Evolutionary conservation across 768 basidiomycete species (phyloP), one percentile per base, ranked within the genome.

Genomic region (Glaciozyma martinii): DNA sequence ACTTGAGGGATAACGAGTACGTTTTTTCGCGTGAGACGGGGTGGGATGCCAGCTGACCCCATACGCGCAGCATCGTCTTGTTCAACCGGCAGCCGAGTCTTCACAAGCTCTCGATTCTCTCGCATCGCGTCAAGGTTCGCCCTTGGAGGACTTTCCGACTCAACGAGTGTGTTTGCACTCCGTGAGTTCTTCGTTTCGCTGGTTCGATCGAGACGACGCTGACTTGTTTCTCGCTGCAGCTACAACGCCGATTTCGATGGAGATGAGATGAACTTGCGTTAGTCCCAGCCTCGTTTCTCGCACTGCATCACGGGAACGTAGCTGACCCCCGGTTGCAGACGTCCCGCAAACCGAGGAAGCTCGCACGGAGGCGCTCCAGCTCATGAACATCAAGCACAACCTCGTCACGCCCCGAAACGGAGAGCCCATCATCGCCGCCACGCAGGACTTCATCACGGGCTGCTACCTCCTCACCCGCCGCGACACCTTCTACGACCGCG

Each of bases 221-320:
- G 16, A 13, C 40, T 57, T 13, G 16, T 37, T 19, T 13, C 6
- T 15, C 37, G 42, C 12, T 1, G 0, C 59, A 65, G 61, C 8
- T 98, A 97, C 78, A 97, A 97, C 74, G 95, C 95, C 56, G 95
- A 99, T 80, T 99, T 99, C 70, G 95, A 99, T 75, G 95, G 95
- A 66, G 95, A 99, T 75, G 95, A 99, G 76, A 99, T 99, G 95
- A 99, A 99, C 78, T 80, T 99, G 73, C 95, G 94, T 93, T 33
- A 6, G n/a, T 27, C 16, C 16, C 15, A 59, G 44, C 29, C 2
- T 13, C 23, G 16, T 8, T 21, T 25, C 54, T 7, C 43, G 21
- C 8, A 6, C 21, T 37, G 19, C 13, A 27, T 7, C 29, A 44
- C 46, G 5, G 68, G 37, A 3, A 13, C 13, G n/a, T 19, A n/a